Evolutionary conservation across 495 filamentous ascomycete genomes (phyloP), one percentile per base, ranked within the genome.

Genomic region (Parachaetomium inaequale): DNA sequence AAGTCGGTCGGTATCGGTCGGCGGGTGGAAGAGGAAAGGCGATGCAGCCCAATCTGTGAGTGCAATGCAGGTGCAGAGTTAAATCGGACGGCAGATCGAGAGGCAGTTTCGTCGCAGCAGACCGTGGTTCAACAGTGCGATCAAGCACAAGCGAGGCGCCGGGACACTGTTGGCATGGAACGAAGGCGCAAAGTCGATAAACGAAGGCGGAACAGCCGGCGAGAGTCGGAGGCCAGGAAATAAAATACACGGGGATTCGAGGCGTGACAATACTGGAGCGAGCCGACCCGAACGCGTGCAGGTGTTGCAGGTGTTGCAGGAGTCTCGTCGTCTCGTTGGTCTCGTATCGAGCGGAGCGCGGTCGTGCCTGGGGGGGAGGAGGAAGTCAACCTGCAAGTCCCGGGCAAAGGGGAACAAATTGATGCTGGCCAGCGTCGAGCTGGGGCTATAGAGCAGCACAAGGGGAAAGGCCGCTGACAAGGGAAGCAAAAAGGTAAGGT

Each of bases 361-460:
- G 62, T 56, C 51, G 56, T 45, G 53, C 45, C 52, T 47, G 43
- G 52, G 52, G 54, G 45, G 28, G 43, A 43, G 45, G 34, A 42
- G 50, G 36, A n/a, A 21, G 26, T 40, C 52, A 28, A 38, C 19
- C 32, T 42, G 32, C 29, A 42, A 55, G n/a, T 8, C 19, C 29
- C 36, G 23, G 19, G 25, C 42, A 42, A 23, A 34, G 46, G 52
- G 38, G 36, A 40, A 40, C 36, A 51, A 36, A 46, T 56, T 38
- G 55, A 43, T 63, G 55, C 50, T 42, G 47, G 52, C 62, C 57
- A 60, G 62, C 57, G 58, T 60, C 63, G 47, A 65, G 63, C 45
- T 58, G 45, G 58, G n/a, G 31, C n/a, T 34, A 2, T 49, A n/a
- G 26, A 25, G 32, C 50, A 53, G 29, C 42, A 51, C 15, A 45